These are phyloP conservation scores for Mallotus japonicus DNA, from an alignment of 441 rosid genomes.

Conservation along the genomic window DNA sequence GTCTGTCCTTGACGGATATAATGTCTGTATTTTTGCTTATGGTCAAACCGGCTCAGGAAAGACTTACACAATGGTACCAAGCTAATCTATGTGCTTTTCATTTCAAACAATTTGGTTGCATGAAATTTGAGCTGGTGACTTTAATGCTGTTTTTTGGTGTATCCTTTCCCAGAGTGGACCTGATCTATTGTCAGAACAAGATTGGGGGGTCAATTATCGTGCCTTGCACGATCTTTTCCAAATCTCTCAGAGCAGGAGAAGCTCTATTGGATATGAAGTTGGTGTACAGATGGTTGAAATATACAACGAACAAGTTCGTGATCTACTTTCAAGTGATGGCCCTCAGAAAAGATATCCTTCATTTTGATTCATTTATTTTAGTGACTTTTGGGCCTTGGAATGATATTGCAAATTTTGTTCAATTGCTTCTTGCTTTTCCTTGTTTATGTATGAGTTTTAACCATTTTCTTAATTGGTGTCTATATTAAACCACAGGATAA, in stretches of 20 bases:
- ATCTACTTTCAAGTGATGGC: slow-evolving; percentile 31
- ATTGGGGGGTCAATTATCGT: slow-evolving; percentile 39
- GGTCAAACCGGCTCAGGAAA: slow-evolving; percentile 52
- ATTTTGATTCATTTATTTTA: neutral
- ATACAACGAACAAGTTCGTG: slow-evolving; percentile 43
- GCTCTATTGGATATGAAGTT: slow-evolving; percentile 34
- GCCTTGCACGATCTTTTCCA: slow-evolving; percentile 35
- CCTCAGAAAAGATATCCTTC: slow-evolving; percentile 40
- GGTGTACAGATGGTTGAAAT: slow-evolving; percentile 44
- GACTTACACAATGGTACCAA: slow-evolving; percentile 47
- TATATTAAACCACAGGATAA: neutral
- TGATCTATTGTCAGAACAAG: slow-evolving; percentile 27
- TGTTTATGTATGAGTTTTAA: neutral
- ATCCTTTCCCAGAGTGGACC: slow-evolving; percentile 34
- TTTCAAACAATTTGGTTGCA: neutral
- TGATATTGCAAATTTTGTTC: neutral
- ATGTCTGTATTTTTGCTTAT: slow-evolving; percentile 54
- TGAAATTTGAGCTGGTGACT: neutral
- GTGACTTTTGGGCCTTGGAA: neutral
- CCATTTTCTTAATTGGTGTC: neutral
- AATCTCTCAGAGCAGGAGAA: slow-evolving; percentile 31
- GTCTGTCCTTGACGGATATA: slow-evolving; percentile 50
- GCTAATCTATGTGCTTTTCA: slow-evolving; percentile 1
- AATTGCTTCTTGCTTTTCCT: too few species aligned
- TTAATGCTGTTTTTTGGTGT: neutral